Evolutionary conservation across 2,329 filamentous ascomycete species (phyloP).

Genomic region (Monilinia laxa): DNA sequence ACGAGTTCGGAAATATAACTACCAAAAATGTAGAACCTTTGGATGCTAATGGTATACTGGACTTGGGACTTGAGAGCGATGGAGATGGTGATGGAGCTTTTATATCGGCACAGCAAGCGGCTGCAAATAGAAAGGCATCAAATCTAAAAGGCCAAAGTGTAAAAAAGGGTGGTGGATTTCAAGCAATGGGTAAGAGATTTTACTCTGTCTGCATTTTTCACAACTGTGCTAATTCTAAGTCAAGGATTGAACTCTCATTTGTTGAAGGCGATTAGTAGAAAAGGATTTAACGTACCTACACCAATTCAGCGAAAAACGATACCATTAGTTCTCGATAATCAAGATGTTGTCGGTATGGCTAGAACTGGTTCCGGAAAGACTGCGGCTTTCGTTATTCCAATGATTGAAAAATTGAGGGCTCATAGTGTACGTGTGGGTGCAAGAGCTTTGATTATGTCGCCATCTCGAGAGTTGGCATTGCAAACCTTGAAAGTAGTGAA

Average conservation of each 20-base stretch:
- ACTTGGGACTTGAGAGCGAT: slow-evolving; percentile 53
- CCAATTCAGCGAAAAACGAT: slow-evolving; percentile 98
- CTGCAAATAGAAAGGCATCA: slow-evolving; percentile 79
- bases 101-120: slow-evolving; percentile 83
- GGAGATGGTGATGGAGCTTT: slow-evolving; percentile 80
- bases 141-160: slow-evolving; percentile 81
- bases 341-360: slow-evolving; percentile 99
- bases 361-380: slow-evolving; percentile 99
- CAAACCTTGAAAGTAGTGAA: slow-evolving; percentile 97
- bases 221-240: slow-evolving; percentile 26
- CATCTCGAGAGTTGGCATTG: slow-evolving; percentile 88
- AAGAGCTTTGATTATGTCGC: slow-evolving; percentile 83
- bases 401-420: slow-evolving; percentile 89
- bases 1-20: slow-evolving; percentile 41
- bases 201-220: background rate
- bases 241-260: slow-evolving; percentile 74
- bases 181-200: slow-evolving; percentile 75
- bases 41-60: slow-evolving; percentile 61
- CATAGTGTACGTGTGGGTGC: slow-evolving; percentile 87
- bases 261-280: slow-evolving; percentile 85
- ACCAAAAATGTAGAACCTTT: slow-evolving; percentile 49
- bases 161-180: slow-evolving; percentile 96
- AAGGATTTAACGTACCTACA: slow-evolving; percentile 94
- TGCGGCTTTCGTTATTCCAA: slow-evolving; percentile 94
- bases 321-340: slow-evolving; percentile 81